Evolutionary conservation across 768 basidiomycete species (phyloP).

Genomic region (Hirschioporus abietinus): DNA sequence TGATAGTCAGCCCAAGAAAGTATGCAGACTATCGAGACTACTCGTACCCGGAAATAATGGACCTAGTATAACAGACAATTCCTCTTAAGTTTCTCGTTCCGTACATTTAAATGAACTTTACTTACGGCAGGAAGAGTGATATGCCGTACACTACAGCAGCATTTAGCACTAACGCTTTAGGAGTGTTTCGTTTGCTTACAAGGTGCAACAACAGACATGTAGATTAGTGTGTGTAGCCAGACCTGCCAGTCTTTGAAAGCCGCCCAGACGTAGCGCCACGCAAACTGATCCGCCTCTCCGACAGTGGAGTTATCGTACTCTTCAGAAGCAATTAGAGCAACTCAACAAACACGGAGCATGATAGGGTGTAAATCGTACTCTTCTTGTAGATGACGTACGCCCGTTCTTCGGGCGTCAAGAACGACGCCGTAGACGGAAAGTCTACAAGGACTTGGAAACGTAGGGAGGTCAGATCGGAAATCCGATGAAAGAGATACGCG

Average conservation of each 20-base stretch:
- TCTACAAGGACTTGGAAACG: constrained; percentile 51
- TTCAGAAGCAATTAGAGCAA: constrained; percentile 16
- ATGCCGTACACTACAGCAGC: background rate
- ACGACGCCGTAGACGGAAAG: constrained; percentile 52
- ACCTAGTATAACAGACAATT: background rate
- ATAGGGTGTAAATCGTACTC: constrained; percentile 30
- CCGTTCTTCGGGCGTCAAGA: constrained; percentile 57
- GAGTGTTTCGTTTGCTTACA: constrained; percentile 34
- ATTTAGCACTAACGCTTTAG: background rate
- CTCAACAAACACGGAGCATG: background rate
- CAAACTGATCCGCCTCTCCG: constrained; percentile 58
- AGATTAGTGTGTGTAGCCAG: constrained; percentile 54
- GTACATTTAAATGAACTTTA: background rate
- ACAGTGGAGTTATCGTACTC: constrained; percentile 53
- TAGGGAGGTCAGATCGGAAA: background rate
- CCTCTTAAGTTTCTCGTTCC: background rate
- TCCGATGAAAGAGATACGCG: background rate
- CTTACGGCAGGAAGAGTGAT: constrained; percentile 5
- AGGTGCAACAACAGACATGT: constrained; percentile 53
- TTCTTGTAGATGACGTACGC: constrained; percentile 49
- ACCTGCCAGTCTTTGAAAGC: constrained; percentile 64
- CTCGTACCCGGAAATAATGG: constrained; percentile 1
- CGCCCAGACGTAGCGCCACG: constrained; percentile 44
- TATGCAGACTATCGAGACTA: background rate
- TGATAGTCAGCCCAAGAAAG: background rate